phyloP scores from a whole-genome alignment of 2,329 filamentous ascomycete genomes.

The Paecilomyces dactylethromorphus region DNA sequence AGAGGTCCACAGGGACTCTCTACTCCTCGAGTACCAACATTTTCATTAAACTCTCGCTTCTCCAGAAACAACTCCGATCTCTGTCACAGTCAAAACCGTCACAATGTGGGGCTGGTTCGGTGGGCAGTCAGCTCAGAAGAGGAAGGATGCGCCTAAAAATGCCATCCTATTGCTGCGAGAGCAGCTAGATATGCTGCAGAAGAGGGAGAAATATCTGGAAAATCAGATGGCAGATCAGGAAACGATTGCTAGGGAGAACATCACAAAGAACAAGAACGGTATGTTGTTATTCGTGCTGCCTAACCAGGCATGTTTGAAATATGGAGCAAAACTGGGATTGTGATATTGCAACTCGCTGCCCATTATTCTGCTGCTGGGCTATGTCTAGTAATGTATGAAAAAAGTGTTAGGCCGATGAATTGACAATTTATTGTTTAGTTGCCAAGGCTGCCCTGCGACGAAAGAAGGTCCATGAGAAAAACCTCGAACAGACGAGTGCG shows the following conservation, averaged over 20 bases:
- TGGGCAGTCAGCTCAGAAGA: slow-evolving; percentile 71
- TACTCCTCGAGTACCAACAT: background rate
- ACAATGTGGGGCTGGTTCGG: slow-evolving; percentile 86
- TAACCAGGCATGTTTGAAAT: background rate
- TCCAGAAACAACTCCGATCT: slow-evolving; percentile 7
- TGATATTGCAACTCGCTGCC: background rate
- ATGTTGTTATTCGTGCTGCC: slow-evolving; percentile 31
- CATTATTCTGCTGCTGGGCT: background rate
- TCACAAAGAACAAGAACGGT: slow-evolving; percentile 87
- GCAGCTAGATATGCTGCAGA: slow-evolving; percentile 96
- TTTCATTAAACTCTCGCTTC: background rate
- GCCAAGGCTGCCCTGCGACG: slow-evolving; percentile 84
- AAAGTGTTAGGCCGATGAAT: background rate
- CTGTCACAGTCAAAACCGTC: slow-evolving; percentile 5
- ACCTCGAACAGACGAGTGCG: slow-evolving; percentile 79
- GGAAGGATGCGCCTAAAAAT: slow-evolving; percentile 93
- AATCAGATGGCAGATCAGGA: slow-evolving; percentile 93
- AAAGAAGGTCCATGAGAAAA: slow-evolving; percentile 92
- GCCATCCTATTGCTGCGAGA: slow-evolving; percentile 82
- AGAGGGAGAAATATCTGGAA: slow-evolving; percentile 86
- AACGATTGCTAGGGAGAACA: slow-evolving; percentile 77
- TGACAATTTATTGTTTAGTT: slow-evolving; percentile 45
- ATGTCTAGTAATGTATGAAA: background rate
- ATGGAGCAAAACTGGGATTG: background rate
- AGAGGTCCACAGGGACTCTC: background rate